Percentiles rank a stretch among this genome's conserved stretches.
Evolutionary conservation across 345 rosid species (phyloP).

Genomic region (Pugionium dolabratum): DNA sequence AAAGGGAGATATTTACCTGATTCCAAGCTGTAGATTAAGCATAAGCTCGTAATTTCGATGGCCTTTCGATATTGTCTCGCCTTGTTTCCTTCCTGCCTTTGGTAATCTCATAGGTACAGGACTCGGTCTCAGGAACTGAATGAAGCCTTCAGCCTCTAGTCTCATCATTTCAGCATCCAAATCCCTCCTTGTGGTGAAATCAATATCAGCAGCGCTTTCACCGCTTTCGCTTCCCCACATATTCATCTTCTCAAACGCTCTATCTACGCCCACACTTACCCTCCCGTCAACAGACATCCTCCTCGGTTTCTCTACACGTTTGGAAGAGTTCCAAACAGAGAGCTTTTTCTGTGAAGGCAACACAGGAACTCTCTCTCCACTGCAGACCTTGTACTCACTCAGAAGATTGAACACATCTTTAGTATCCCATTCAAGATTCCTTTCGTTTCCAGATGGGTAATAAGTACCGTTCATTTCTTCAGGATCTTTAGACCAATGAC

Average conservation of each 20-base stretch:
- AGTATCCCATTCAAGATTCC: conserved; percentile 63
- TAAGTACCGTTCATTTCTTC: conserved; percentile 71
- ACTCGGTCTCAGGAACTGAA: conserved; percentile 32
- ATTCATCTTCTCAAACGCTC: conserved; percentile 66
- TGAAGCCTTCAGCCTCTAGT: conserved; percentile 46
- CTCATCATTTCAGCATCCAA: conserved; percentile 52
- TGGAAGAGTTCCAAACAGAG: conserved; percentile 72
- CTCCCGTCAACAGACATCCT: conserved; percentile 83
- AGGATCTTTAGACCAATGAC: conserved; percentile 79
- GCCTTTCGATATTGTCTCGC: conserved; percentile 82
- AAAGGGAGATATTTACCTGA: conserved; percentile 42
- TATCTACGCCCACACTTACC: conserved; percentile 76
- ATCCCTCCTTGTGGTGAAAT: conserved; percentile 38
- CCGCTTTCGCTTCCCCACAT: conserved; percentile 63
- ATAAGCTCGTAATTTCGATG: conserved; percentile 90
- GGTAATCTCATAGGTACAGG: conserved; percentile 63
- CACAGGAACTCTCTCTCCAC: conserved; percentile 66
- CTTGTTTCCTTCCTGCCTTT: conserved; percentile 65
- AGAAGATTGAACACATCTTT: conserved; percentile 49
- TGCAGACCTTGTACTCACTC: conserved; percentile 45
- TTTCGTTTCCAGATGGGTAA: conserved; percentile 54
- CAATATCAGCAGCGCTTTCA: conserved; percentile 41
- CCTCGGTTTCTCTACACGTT: conserved; percentile 58
- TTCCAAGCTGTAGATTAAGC: conserved; percentile 88
- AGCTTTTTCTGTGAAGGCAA: conserved; percentile 86